These are phyloP conservation scores for Sabuloglossum arenarium DNA, from an alignment of 495 filamentous ascomycete genomes.

Conservation along the genomic window DNA sequence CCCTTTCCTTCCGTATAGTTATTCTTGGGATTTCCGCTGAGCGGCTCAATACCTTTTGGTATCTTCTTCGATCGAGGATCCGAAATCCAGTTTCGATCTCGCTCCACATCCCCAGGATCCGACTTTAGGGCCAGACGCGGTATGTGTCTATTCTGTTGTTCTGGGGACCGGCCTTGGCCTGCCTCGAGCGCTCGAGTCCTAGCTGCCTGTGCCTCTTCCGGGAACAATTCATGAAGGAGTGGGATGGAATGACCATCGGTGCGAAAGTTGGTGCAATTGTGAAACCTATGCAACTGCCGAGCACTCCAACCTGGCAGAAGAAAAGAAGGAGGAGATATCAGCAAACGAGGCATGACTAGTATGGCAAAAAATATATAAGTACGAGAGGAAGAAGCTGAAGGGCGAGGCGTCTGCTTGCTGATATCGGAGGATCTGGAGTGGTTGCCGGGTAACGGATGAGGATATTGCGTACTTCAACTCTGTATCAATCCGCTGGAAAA, in stretches of 20 bases:
- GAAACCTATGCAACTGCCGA: conserved; percentile 6
- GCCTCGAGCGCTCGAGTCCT: not conserved
- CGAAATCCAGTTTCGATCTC: not conserved
- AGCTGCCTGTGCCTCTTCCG: conserved; percentile 20
- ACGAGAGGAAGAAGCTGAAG: too few relatives aligned
- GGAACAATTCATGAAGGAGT: conserved; percentile 38
- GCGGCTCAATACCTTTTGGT: not conserved
- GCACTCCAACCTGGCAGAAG: conserved; percentile 14
- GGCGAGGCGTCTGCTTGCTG: conserved; percentile 8
- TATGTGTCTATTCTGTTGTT: conserved; percentile 5
- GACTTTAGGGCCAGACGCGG: conserved; percentile 14
- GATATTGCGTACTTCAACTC: too few relatives aligned
- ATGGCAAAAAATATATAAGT: too few relatives aligned
- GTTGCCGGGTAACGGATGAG: not conserved
- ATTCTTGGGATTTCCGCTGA: not conserved
- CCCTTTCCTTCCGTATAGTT: not conserved
- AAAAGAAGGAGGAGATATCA: conserved; percentile 18
- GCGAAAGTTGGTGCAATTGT: not conserved
- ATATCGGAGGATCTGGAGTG: not conserved
- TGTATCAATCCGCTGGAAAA: too few relatives aligned
- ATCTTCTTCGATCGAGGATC: not conserved
- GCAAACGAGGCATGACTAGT: conserved; percentile 17
- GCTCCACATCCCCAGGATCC: not conserved
- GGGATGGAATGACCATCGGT: conserved; percentile 10
- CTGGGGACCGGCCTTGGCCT: not conserved